Evolutionary conservation across 352 stramenopile genomes (phyloP).

Genomic region (Phytophthora syringae): DNA sequence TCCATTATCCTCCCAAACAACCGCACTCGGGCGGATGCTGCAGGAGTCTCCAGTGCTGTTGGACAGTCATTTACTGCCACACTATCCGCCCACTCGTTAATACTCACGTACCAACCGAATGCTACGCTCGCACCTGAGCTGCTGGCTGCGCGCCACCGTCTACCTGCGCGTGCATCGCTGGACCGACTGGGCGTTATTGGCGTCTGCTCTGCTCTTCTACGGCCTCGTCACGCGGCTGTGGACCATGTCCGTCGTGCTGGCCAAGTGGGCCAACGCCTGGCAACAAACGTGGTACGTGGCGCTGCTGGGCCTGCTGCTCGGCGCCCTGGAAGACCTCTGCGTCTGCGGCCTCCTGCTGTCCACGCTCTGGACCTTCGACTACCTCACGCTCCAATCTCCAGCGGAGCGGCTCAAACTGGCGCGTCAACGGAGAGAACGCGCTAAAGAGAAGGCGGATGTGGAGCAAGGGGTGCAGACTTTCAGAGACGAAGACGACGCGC

Average conservation of each 20-base stretch:
- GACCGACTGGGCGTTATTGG: constrained; percentile 51
- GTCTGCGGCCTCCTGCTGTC: constrained; percentile 38
- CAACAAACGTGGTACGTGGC: constrained; percentile 45
- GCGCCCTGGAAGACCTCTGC: constrained; percentile 56
- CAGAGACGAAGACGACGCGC: neutral
- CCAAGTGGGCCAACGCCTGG: constrained; percentile 66
- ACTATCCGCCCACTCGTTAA: neutral
- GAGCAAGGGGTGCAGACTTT: constrained; percentile 25
- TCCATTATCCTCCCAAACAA: no score
- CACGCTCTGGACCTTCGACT: constrained; percentile 47
- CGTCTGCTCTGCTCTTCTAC: constrained; percentile 36
- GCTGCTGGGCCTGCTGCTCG: constrained; percentile 44
- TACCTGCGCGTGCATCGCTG: constrained; percentile 54
- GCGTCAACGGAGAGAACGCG: constrained; percentile 11
- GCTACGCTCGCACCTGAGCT: constrained; percentile 20
- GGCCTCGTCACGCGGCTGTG: constrained; percentile 40
- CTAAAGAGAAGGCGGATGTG: constrained; percentile 14
- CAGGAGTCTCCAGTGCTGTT: constrained; percentile 9
- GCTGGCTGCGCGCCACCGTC: constrained; percentile 43
- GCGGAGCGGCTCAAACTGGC: constrained; percentile 10
- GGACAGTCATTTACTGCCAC: constrained; percentile 10
- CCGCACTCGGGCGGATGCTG: neutral
- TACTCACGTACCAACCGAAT: constrained; percentile 1
- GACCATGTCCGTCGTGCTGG: constrained; percentile 33
- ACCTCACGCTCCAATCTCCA: constrained; percentile 31